Conservation (phyloP, 2,329 filamentous ascomycete genomes). For the Meredithiella fracta region DNA sequence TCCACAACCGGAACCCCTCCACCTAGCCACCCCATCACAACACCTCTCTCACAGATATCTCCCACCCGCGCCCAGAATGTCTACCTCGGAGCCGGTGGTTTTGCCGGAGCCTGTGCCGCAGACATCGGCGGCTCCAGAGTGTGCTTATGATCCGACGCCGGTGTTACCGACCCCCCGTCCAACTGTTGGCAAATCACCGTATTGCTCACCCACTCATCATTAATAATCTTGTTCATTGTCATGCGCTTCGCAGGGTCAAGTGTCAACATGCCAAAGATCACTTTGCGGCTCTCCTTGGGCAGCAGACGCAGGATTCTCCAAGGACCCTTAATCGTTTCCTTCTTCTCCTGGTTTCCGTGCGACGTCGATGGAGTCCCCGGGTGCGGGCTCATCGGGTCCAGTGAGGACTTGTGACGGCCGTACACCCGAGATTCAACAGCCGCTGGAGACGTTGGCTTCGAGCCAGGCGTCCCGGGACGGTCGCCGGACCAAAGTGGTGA, state of each 20-base stretch:
- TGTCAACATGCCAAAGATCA: conserved; percentile 85
- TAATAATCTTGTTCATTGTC: conserved; percentile 68
- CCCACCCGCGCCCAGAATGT: neutral
- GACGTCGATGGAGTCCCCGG: conserved; percentile 8
- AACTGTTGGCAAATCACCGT: conserved; percentile 72
- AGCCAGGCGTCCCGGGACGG: conserved; percentile 9
- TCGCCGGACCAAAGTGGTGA: neutral
- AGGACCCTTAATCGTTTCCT: conserved; percentile 76
- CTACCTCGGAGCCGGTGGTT: conserved; percentile 4
- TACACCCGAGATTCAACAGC: neutral
- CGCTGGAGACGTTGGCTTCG: conserved; percentile 6
- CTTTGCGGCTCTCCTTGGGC: conserved; percentile 74
- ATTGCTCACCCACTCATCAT: conserved; percentile 78
- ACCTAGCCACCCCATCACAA: neutral
- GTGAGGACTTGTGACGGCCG: neutral
- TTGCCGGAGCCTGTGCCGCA: conserved; percentile 18
- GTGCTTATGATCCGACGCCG: conserved; percentile 64
- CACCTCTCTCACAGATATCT: neutral
- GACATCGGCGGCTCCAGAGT: conserved; percentile 57
- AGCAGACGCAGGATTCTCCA: conserved; percentile 78
- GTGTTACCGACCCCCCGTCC: conserved; percentile 50
- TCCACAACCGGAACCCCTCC: neutral
- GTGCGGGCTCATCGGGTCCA: conserved; percentile 11
- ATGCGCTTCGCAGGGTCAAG: conserved; percentile 71
- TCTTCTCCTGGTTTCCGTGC: conserved; percentile 29